Evolutionary conservation across 2,329 filamentous ascomycete species (phyloP).

Genomic region (Fusarium concolor): DNA sequence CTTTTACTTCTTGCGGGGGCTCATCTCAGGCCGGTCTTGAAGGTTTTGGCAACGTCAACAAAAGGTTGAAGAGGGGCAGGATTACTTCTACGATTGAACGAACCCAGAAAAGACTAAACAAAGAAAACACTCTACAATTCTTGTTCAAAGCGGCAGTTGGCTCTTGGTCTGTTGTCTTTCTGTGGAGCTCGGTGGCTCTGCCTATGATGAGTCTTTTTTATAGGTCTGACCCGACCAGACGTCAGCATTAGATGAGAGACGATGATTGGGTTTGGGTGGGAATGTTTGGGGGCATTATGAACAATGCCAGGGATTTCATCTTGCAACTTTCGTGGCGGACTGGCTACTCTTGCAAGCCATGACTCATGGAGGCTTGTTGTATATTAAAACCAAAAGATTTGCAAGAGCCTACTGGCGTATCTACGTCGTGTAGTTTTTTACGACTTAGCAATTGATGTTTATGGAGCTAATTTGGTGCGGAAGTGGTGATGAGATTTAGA

Average conservation of each 20-base stretch:
- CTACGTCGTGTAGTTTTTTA: slow-evolving; percentile 30
- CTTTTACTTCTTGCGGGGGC: slow-evolving; percentile 33
- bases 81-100: slow-evolving; percentile 44
- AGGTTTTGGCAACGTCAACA: slow-evolving; percentile 39
- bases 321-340: neutral
- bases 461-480: neutral
- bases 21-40: slow-evolving; percentile 45
- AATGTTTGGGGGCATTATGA: slow-evolving; percentile 16
- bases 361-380: slow-evolving; percentile 32
- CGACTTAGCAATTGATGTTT: slow-evolving; percentile 38
- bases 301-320: slow-evolving; percentile 18
- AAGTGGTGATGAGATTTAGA: neutral
- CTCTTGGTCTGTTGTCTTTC: slow-evolving; percentile 31
- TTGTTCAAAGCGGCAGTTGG: slow-evolving; percentile 29
- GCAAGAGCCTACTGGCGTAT: slow-evolving; percentile 17
- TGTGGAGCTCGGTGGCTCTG: slow-evolving; percentile 22
- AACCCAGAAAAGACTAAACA: slow-evolving; percentile 35
- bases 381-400: slow-evolving; percentile 37
- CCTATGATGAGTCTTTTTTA: slow-evolving; percentile 10
- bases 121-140: slow-evolving; percentile 33
- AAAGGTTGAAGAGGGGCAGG: slow-evolving; percentile 32
- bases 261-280: slow-evolving; percentile 19
- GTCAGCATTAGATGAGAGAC: slow-evolving; percentile 10
- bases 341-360: slow-evolving; percentile 21
- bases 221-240: neutral